These are phyloP conservation scores for Rubroboletus satanas DNA, from an alignment of 768 basidiomycete species.

Conservation along the genomic window DNA sequence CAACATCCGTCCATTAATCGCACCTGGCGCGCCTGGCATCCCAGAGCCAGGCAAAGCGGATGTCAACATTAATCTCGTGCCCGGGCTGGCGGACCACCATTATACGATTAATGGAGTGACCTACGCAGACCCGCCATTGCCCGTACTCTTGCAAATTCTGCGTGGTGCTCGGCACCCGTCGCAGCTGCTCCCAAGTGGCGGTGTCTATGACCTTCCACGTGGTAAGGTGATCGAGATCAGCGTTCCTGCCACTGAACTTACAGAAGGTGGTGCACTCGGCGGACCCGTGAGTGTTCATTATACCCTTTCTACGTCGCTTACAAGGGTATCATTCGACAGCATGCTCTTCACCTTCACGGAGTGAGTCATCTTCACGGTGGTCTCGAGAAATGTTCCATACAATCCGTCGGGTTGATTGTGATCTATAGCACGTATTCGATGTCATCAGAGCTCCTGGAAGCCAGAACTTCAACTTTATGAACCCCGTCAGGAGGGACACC, in stretches of 20 bases:
- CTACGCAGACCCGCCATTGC: constrained; percentile 7
- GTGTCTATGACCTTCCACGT: constrained; percentile 14
- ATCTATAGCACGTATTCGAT: constrained; percentile 37
- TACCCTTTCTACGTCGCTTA: background rate
- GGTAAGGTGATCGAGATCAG: constrained; percentile 18
- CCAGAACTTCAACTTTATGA: constrained; percentile 37
- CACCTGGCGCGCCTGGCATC: constrained; percentile 22
- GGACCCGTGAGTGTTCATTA: constrained; percentile 22
- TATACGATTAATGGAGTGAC: constrained; percentile 10
- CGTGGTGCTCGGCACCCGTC: constrained; percentile 12
- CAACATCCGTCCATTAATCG: constrained; percentile 17
- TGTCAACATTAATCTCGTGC: constrained; percentile 20
- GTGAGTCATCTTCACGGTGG: constrained; percentile 2
- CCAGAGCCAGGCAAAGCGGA: constrained; percentile 23
- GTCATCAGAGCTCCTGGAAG: constrained; percentile 42
- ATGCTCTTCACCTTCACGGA: constrained; percentile 22
- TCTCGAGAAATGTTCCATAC: background rate
- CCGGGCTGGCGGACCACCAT: background rate
- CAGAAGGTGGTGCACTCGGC: constrained; percentile 26
- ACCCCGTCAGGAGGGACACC: constrained; percentile 54
- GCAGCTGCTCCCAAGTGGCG: constrained; percentile 11
- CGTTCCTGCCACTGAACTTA: constrained; percentile 13
- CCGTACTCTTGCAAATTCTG: constrained; percentile 26
- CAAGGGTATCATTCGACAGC: constrained; percentile 1
- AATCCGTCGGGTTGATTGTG: background rate